Percentiles rank a stretch among this genome's conserved stretches.
Evolutionary conservation across 176 grass and related monocot genomes (phyloP).

Genomic region (Oryza meridionalis): DNA sequence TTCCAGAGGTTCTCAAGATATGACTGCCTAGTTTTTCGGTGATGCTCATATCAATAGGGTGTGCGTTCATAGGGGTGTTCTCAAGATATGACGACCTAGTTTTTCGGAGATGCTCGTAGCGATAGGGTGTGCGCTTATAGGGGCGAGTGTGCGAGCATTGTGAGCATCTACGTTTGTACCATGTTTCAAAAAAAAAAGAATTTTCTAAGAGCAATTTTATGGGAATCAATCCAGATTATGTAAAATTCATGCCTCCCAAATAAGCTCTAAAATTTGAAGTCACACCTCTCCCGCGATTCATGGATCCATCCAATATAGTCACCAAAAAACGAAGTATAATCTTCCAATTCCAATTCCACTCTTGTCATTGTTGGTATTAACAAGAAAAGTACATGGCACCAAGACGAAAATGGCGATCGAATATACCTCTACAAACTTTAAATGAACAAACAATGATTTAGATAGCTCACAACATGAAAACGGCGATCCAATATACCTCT

Average conservation of each 20-base stretch:
- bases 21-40: too few relatives aligned
- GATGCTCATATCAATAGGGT: too few relatives aligned
- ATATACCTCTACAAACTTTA: background rate
- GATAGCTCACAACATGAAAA: background rate
- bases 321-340: background rate
- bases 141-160: too few relatives aligned
- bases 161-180: too few relatives aligned
- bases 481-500: background rate
- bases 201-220: background rate
- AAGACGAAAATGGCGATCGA: background rate
- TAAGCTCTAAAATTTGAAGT: too few relatives aligned
- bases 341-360: background rate
- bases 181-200: too few relatives aligned
- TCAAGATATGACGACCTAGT: too few relatives aligned
- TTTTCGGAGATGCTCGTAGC: too few relatives aligned
- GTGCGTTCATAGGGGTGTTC: too few relatives aligned
- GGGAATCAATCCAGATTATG: background rate
- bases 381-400: background rate
- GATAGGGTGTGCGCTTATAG: too few relatives aligned
- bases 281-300: background rate
- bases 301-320: background rate
- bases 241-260: background rate
- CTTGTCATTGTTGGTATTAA: background rate
- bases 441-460: background rate
- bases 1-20: too few relatives aligned